Percentiles rank a stretch among this genome's conserved stretches.
Evolutionary conservation across 139 green algal genomes (phyloP).

Genomic region (Micractinium sp.): DNA sequence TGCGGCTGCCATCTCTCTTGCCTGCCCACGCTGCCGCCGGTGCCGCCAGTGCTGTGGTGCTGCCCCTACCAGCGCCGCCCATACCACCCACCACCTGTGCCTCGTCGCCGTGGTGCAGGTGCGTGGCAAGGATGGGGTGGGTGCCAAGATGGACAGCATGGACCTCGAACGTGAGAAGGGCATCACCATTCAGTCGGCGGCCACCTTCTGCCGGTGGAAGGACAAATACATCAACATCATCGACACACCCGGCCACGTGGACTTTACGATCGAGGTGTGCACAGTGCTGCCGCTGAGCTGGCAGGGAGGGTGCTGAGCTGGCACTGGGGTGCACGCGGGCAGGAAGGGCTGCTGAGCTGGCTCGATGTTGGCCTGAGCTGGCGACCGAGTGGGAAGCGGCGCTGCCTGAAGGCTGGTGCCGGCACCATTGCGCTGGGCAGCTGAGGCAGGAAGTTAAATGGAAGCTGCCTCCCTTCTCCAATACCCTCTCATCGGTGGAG

Average conservation of each 20-base stretch:
- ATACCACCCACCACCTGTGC: not conserved
- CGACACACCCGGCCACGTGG: slow-evolving; percentile 96
- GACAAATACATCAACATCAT: slow-evolving; percentile 99
- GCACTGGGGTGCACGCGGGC: not conserved
- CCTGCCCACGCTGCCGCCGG: not conserved
- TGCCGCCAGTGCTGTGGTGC: not conserved
- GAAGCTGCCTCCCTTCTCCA: no score
- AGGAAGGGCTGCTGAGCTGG: not conserved
- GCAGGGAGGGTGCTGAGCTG: not conserved
- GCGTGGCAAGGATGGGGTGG: slow-evolving; percentile 96
- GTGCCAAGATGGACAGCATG: slow-evolving; percentile 99
- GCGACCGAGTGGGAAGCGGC: no score
- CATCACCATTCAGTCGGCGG: slow-evolving; percentile 93
- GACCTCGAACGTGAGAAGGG: slow-evolving; percentile 99
- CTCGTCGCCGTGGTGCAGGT: slow-evolving; percentile 63
- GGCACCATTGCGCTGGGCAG: not conserved
- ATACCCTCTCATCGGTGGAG: no score
- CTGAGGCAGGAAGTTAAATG: not conserved
- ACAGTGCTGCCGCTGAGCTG: no score
- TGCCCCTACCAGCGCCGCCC: not conserved
- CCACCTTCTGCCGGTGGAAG: slow-evolving; percentile 84
- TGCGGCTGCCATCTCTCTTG: not conserved
- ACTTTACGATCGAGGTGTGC: slow-evolving; percentile 98
- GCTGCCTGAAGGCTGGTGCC: not conserved
- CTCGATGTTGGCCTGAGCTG: no score